Evolutionary conservation across 2,329 filamentous ascomycete genomes (phyloP), one percentile per base, ranked within the genome.

Genomic region (Aureobasidium sp.): DNA sequence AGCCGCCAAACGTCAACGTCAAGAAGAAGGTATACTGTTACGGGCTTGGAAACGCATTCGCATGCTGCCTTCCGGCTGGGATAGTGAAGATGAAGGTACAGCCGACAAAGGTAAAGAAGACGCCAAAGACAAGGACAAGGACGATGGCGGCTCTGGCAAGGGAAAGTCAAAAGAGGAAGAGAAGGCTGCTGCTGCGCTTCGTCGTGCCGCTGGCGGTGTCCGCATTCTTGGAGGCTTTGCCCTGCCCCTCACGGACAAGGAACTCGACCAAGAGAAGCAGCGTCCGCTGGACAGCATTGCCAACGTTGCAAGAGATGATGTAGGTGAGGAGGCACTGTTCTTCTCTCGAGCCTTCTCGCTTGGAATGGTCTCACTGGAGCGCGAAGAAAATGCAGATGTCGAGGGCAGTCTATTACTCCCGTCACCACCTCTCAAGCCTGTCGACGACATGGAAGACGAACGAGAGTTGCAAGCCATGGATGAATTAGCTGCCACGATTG

Each of bases 261-360:
- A 62, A 14, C 51, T 57, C 20, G 61, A 62, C 17, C 42, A 39
- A 39, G 53, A 62, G 45, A 62, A 56, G 39, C 49, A 53, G n/a
- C 60, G 60, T 20, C 20, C 41, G 3, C 25, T 62, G 8, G 39
- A 34, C 49, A 56, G 48, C 39, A 45, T 49, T 25, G 41, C 37
- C 14, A 53, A 48, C 6, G 65, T 62, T 9, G 89, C 92, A 70
- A 74, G 80, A 0, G 87, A 90, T 64, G 89, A 93, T 74, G 89
- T 86, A 67, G 90, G 90, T 47, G 90, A 93, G 72, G 88, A 93
- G 72, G 80, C 85, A 6, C 81, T 82, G 61, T 80, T 84, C 1
- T 60, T 60, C 36, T 60, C 57, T 22, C 57, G 57, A 22, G 57
- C 57, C 14, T 60, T 60, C 15, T 60, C 57, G 1, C 34, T 37